Conservation (phyloP, 1,284 basidiomycete genomes). For the Ceratorhiza oryzae-sativae region DNA sequence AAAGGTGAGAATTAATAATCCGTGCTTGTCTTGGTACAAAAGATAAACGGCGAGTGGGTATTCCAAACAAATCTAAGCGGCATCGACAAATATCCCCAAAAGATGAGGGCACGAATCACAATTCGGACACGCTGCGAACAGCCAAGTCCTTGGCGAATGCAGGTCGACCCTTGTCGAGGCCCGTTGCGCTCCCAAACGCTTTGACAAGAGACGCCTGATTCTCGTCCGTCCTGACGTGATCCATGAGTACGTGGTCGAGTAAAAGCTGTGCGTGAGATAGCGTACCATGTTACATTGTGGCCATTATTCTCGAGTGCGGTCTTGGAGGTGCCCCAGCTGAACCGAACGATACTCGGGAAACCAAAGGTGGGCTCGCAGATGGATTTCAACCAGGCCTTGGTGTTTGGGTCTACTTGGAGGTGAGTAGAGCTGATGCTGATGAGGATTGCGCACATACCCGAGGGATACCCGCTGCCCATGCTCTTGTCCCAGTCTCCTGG, state of each 20-base stretch:
- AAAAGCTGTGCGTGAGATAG: slow-evolving; percentile 28
- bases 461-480: slow-evolving; percentile 86
- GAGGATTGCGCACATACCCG: slow-evolving; percentile 59
- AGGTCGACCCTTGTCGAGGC: slow-evolving; percentile 73
- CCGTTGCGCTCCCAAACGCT: slow-evolving; percentile 73
- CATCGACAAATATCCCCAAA: neutral
- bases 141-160: slow-evolving; percentile 72
- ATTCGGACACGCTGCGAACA: slow-evolving; percentile 67
- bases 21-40: neutral
- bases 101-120: slow-evolving; percentile 45
- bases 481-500: slow-evolving; percentile 54
- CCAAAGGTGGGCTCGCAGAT: slow-evolving; percentile 91
- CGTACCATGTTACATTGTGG: slow-evolving; percentile 81
- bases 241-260: neutral
- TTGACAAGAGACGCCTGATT: slow-evolving; percentile 75
- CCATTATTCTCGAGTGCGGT: slow-evolving; percentile 75
- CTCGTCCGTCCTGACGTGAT: slow-evolving; percentile 72
- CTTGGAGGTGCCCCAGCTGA: slow-evolving; percentile 96
- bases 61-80: neutral
- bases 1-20: neutral
- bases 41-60: neutral
- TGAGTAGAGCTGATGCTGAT: slow-evolving; percentile 18
- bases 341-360: slow-evolving; percentile 88
- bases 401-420: slow-evolving; percentile 78
- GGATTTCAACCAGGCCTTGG: slow-evolving; percentile 82